A percentile compares a stretch with the other conserved stretches of the same genome.
phyloP scores from a whole-genome alignment of 2,329 filamentous ascomycete species.

The Colletotrichum higginsianum region DNA sequence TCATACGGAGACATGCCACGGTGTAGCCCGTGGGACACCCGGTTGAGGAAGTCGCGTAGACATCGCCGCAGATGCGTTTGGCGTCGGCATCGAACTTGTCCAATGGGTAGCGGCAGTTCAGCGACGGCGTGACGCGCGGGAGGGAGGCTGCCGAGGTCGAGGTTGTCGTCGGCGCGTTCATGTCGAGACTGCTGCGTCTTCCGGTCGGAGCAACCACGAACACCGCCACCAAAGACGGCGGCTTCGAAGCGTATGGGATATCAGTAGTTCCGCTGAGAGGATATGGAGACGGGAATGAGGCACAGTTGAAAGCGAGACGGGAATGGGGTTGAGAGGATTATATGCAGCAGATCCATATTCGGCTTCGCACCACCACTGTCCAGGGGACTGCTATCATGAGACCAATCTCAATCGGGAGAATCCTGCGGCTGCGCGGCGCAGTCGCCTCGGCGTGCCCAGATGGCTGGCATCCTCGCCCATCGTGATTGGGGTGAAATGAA shows the following conservation, averaged over 20 bases:
- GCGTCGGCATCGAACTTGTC: not conserved
- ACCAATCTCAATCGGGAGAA: conserved; percentile 1
- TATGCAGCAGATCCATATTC: not conserved
- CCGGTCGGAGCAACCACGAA: too few relatives aligned
- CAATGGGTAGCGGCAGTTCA: not conserved
- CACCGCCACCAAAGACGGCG: too few relatives aligned
- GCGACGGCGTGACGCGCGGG: conserved; percentile 2
- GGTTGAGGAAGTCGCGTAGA: not conserved
- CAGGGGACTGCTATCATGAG: not conserved
- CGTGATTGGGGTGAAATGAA: too few relatives aligned
- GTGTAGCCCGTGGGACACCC: conserved; percentile 27
- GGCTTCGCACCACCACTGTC: not conserved
- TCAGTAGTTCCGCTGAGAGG: not conserved
- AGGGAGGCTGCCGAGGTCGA: not conserved
- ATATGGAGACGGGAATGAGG: not conserved
- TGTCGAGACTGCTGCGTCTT: not conserved
- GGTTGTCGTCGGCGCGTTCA: not conserved
- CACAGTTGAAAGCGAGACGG: not conserved
- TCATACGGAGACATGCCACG: not conserved
- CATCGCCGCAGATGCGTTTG: not conserved
- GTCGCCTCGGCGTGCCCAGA: not conserved
- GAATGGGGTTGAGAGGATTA: not conserved
- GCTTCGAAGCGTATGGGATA: not conserved
- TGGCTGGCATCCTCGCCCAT: too few relatives aligned
- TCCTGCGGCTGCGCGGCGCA: conserved; percentile 1